Conservation (phyloP, 148 eudicot genomes). For the Polygonum maritimum region DNA sequence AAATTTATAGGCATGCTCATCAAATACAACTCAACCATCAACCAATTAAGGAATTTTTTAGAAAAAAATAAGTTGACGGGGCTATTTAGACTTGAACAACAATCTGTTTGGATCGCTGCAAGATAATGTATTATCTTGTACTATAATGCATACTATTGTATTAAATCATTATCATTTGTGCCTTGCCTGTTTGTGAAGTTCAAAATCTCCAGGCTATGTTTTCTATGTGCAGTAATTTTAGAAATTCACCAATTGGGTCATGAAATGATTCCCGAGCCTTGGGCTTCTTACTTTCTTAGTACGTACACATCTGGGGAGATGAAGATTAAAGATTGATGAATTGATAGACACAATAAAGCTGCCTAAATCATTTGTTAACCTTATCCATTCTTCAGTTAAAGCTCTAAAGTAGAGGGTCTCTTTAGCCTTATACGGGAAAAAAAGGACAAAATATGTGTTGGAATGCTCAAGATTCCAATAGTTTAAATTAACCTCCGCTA, state of each 20-base stretch:
- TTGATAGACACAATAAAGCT: constrained; percentile 1
- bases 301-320: constrained; percentile 6
- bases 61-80: no score
- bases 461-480: not conserved
- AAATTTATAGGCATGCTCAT: not conserved
- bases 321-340: not conserved
- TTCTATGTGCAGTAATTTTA: not conserved
- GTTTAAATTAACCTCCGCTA: not conserved
- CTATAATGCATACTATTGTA: no score
- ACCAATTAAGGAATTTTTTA: not conserved
- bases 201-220: not conserved
- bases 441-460: not conserved
- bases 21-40: not conserved
- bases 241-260: not conserved
- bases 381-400: not conserved
- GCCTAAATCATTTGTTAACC: not conserved
- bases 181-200: no score
- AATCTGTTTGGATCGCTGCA: no score
- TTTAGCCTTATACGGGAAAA: constrained; percentile 1
- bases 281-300: not conserved
- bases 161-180: no score
- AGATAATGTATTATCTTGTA: no score
- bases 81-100: no score
- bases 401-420: not conserved
- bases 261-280: not conserved